A percentile compares a stretch with the other conserved stretches of the same genome.
These are phyloP conservation scores for Dillenia turbinata DNA, from an alignment of 164 flowering plant species.

Conservation along the genomic window DNA sequence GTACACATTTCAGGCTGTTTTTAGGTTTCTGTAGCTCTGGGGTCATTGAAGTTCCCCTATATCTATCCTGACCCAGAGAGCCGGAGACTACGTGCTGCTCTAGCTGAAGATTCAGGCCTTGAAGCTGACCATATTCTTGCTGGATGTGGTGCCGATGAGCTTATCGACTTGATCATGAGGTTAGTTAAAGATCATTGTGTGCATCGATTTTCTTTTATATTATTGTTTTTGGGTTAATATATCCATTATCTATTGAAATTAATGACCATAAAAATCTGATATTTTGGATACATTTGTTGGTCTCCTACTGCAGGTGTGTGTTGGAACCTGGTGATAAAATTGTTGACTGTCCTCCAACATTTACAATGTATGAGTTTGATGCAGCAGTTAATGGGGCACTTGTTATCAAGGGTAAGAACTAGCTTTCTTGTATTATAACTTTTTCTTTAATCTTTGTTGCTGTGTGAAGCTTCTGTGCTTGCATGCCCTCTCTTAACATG, in stretches of 20 bases:
- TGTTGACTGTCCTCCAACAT: slow-evolving; percentile 98
- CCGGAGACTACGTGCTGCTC: slow-evolving; percentile 83
- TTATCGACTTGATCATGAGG: slow-evolving; percentile 97
- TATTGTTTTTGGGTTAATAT: too few relatives aligned
- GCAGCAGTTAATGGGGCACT: slow-evolving; percentile 93
- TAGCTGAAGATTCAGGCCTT: slow-evolving; percentile 91
- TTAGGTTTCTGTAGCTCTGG: slow-evolving; percentile 88
- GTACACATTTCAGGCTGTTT: slow-evolving; percentile 29
- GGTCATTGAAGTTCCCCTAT: slow-evolving; percentile 76
- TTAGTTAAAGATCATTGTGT: slow-evolving; percentile 16
- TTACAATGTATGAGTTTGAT: slow-evolving; percentile 99
- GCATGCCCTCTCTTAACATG: too few relatives aligned
- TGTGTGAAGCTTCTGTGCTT: too few relatives aligned
- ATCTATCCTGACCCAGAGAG: slow-evolving; percentile 97
- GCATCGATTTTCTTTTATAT: too few relatives aligned
- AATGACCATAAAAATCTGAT: too few relatives aligned
- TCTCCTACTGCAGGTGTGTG: slow-evolving; percentile 63
- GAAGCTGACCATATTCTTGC: slow-evolving; percentile 86
- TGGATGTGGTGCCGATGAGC: slow-evolving; percentile 99
- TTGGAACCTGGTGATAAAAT: slow-evolving; percentile 98
- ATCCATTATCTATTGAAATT: too few relatives aligned
- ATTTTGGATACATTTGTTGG: neutral
- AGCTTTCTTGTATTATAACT: neutral
- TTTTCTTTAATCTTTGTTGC: neutral
- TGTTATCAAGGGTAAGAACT: slow-evolving; percentile 67